A percentile compares a stretch with the other conserved stretches of the same genome.
phyloP scores from a whole-genome alignment of 805 yeast species.

The Phaffomyces antillensis region DNA sequence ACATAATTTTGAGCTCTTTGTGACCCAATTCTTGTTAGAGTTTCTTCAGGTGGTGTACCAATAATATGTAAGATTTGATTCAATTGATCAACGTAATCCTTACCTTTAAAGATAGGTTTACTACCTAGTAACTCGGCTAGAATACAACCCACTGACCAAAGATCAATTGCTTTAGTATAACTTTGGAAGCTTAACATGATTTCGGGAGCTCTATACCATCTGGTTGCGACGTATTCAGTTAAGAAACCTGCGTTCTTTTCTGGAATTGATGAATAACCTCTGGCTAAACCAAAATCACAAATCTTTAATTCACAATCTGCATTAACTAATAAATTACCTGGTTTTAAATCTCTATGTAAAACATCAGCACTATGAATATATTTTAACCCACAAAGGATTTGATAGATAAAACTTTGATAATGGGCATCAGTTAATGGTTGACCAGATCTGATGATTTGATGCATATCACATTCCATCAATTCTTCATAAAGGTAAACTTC shows the following conservation, averaged over 20 bases:
- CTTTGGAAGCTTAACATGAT: slow-evolving; percentile 92
- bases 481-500: slow-evolving; percentile 93
- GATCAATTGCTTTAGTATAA: slow-evolving; percentile 92
- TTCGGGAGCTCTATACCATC: slow-evolving; percentile 99
- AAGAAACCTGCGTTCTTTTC: slow-evolving; percentile 87
- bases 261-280: slow-evolving; percentile 80
- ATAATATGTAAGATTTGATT: slow-evolving; percentile 78
- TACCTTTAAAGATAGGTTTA: slow-evolving; percentile 86
- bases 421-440: slow-evolving; percentile 94
- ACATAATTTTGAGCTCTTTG: slow-evolving; percentile 89
- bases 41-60: slow-evolving; percentile 85
- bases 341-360: slow-evolving; percentile 89
- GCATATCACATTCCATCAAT: slow-evolving; percentile 98
- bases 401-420: slow-evolving; percentile 88
- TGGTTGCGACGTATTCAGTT: slow-evolving; percentile 96
- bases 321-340: slow-evolving; percentile 86
- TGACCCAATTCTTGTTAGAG: slow-evolving; percentile 66
- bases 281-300: slow-evolving; percentile 93
- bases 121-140: slow-evolving; percentile 91
- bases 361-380: slow-evolving; percentile 91
- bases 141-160: slow-evolving; percentile 98
- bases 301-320: slow-evolving; percentile 96
- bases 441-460: slow-evolving; percentile 89
- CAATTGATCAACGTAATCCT: slow-evolving; percentile 92
- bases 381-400: slow-evolving; percentile 82